Evolutionary conservation across 805 yeast species (phyloP).

Genomic region (Candida lessepsii): DNA sequence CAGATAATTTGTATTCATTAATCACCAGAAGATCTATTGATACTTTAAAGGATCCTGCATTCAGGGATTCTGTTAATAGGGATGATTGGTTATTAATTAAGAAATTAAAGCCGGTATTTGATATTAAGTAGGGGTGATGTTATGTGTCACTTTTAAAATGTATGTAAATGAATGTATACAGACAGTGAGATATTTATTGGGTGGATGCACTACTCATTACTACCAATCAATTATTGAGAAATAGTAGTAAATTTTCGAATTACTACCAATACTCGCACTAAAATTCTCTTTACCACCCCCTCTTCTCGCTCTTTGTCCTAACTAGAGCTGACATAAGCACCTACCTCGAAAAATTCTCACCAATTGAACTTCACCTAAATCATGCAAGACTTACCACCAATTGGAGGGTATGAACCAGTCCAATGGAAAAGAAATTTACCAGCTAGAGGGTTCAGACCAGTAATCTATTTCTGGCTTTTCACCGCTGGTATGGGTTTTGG

Average conservation of each 20-base stretch:
- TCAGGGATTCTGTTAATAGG: conserved; percentile 89
- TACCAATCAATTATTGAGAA: no score
- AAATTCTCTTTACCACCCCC: no score
- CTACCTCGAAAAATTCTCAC: conserved; percentile 12
- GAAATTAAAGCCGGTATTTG: conserved; percentile 84
- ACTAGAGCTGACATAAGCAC: no score
- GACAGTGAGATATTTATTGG: no score
- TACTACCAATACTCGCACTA: no score
- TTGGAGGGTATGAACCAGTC: conserved; percentile 79
- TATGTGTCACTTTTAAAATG: neutral
- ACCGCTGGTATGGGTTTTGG: conserved; percentile 69
- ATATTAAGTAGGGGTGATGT: conserved; percentile 59
- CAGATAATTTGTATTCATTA: conserved; percentile 86
- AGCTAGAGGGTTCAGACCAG: conserved; percentile 79
- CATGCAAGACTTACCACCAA: conserved; percentile 83
- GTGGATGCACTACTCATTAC: no score
- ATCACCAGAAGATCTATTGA: conserved; percentile 88
- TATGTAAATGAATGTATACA: neutral
- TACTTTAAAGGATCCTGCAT: conserved; percentile 97
- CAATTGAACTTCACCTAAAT: conserved; percentile 14
- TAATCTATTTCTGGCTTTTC: conserved; percentile 64
- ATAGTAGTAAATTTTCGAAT: no score
- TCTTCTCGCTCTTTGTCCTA: no score
- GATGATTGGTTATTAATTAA: conserved; percentile 94
- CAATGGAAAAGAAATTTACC: conserved; percentile 91